phyloP scores from a whole-genome alignment of 73 alveolate species.

The Paramecium sonneborni region DNA sequence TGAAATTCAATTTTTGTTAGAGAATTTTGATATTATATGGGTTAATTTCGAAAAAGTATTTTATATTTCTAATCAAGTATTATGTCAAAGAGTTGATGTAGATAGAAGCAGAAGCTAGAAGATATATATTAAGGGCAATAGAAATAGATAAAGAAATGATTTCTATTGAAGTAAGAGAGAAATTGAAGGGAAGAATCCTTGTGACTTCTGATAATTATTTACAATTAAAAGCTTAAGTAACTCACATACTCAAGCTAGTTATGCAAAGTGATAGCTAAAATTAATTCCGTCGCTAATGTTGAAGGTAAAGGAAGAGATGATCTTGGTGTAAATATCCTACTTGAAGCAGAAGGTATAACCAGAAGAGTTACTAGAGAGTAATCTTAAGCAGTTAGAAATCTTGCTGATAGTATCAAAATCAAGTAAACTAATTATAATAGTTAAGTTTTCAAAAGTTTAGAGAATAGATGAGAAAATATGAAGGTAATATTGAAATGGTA shows the following conservation, averaged over 20 bases:
- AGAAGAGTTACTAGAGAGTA: constrained; percentile 81
- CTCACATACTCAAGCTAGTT: constrained; percentile 74
- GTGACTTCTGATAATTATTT: constrained; percentile 67
- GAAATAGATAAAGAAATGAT: constrained; percentile 90
- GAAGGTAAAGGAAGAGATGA: constrained; percentile 97
- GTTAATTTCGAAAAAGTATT: constrained; percentile 72
- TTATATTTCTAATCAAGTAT: constrained; percentile 73
- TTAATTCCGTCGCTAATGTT: constrained; percentile 94
- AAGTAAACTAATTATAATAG: background rate
- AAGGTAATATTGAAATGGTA: constrained; percentile 90
- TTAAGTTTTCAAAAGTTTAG: constrained; percentile 56
- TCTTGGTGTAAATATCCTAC: constrained; percentile 83
- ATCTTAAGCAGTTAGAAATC: constrained; percentile 84
- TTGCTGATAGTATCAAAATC: constrained; percentile 83
- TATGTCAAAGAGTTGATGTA: constrained; percentile 94
- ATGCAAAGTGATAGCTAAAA: constrained; percentile 81
- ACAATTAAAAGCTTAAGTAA: background rate
- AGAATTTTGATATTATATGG: constrained; percentile 68
- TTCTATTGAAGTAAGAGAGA: constrained; percentile 83
- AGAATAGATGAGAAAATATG: constrained; percentile 83
- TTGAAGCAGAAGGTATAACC: constrained; percentile 89
- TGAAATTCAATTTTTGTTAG: constrained; percentile 63
- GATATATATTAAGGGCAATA: constrained; percentile 88
- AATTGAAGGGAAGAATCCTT: constrained; percentile 85
- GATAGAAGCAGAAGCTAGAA: constrained; percentile 93